These are phyloP conservation scores for Hyphodiscus sp. DNA, from an alignment of 2,329 filamentous ascomycete species.

Conservation along the genomic window DNA sequence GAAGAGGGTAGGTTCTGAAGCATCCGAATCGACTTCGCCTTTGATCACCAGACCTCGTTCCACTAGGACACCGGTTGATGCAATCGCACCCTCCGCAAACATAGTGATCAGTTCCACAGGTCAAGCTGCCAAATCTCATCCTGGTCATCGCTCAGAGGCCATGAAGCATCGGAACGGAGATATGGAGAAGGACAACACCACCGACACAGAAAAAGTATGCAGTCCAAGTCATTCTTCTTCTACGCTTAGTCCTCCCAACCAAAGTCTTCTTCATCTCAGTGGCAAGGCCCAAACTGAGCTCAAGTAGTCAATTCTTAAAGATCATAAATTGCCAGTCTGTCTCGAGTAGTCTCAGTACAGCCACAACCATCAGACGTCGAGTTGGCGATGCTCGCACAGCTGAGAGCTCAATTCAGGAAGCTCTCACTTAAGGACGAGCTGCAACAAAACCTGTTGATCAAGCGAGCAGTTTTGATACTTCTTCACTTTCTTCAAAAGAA, in stretches of 20 bases:
- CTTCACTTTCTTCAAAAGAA: background rate
- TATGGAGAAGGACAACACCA: background rate
- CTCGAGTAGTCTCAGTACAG: background rate
- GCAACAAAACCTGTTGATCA: background rate
- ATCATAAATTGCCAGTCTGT: background rate
- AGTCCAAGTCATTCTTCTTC: background rate
- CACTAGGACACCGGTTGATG: background rate
- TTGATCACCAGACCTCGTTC: background rate
- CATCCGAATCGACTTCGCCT: background rate
- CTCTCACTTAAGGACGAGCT: background rate
- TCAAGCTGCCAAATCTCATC: background rate
- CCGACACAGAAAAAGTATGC: background rate
- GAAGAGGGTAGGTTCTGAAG: background rate
- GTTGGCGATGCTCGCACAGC: background rate
- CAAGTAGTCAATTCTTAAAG: background rate
- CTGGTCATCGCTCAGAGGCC: background rate
- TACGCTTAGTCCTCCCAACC: background rate
- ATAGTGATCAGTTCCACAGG: background rate
- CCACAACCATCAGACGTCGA: too few relatives aligned
- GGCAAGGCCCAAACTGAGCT: background rate
- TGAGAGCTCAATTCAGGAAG: background rate
- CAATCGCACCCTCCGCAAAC: background rate
- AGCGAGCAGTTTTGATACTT: background rate
- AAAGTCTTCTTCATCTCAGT: background rate
- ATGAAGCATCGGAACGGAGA: background rate